Percentiles rank a stretch among this genome's conserved stretches.
Evolutionary conservation across 768 basidiomycete genomes (phyloP).

Genomic region (Omphalotus guepiniiformis): DNA sequence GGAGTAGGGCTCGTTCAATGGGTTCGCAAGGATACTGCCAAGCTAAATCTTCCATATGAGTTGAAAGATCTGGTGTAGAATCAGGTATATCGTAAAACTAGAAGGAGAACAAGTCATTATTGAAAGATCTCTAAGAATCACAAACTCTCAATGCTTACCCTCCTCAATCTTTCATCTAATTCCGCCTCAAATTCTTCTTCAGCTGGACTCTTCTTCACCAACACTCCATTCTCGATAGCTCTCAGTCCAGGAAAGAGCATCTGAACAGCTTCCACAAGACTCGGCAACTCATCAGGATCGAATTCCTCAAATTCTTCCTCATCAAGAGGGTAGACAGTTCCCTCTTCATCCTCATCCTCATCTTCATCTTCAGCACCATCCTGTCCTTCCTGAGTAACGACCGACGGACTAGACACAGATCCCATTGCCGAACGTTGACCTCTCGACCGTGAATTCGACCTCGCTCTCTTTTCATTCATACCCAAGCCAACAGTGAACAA

Average conservation of each 20-base stretch:
- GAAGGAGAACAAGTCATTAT: neutral
- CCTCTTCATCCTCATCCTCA: conserved; percentile 17
- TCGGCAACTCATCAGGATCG: conserved; percentile 76
- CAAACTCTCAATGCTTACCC: no score
- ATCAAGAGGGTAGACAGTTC: conserved; percentile 28
- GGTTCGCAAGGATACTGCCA: conserved; percentile 81
- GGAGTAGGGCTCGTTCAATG: conserved; percentile 69
- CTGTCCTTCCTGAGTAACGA: neutral
- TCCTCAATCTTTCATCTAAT: conserved; percentile 67
- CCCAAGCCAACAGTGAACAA: conserved; percentile 71
- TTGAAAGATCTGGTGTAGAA: conserved; percentile 68
- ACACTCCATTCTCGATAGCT: conserved; percentile 15
- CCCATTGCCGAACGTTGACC: no score
- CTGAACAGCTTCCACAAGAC: conserved; percentile 56
- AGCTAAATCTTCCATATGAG: conserved; percentile 75
- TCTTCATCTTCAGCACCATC: conserved; percentile 14
- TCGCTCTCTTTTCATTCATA: conserved; percentile 22
- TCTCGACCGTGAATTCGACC: conserved; percentile 3
- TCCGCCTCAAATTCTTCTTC: conserved; percentile 72
- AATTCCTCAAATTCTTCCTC: conserved; percentile 47
- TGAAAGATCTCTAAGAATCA: conserved; percentile 5
- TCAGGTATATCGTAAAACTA: conserved; percentile 78
- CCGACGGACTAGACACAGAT: no score
- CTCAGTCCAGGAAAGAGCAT: conserved; percentile 64
- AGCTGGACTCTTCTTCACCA: conserved; percentile 30